Base-by-base conservation (phyloP, 768 basidiomycete genomes). In the Tylopilus plumbeoviolaceoides region DNA sequence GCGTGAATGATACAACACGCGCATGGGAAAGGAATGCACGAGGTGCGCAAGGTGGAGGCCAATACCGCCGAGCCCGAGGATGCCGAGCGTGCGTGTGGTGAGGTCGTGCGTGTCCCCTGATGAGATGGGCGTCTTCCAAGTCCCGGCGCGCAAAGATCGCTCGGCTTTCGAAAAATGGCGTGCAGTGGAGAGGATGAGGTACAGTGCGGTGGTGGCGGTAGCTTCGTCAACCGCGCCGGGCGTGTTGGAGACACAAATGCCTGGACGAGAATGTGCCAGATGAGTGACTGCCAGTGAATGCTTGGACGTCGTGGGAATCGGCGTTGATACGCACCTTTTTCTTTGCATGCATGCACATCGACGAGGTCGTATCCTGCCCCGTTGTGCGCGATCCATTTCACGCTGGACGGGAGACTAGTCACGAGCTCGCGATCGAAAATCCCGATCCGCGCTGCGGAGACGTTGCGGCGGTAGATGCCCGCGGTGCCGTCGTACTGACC, bases 221-320 rank as follows among this genome's bases (percentile, higher is more conserved):
- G 87, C 91, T 57, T 94, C 90, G 69, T 95, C 85, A 45, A 95
- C 93, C 4, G 91, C 90, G 14, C 86, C 84, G 1, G 93, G 92
- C 1, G 92, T 95, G 65, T 95, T 93, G 9, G 93, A 92, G 20
- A 95, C 81, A 33, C 70, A 73, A 58, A 94, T 90, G 17, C 61
- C 65, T 69, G n/a, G 11, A 7, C 36, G 27, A n/a, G 44, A 21
- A 4, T 8, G 17, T 15, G 9, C 7, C 17, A 23, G 20, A 7
- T 20, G 31, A 7, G 30, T 30, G 30, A 30, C 30, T n/a, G n/a
- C n/a, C n/a, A n/a, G n/a, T n/a, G n/a, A n/a, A 11, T 8, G 1
- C 30, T 23, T 23, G 4, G 30, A 30, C 30, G 7, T 7, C 30
- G 10, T 30, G 31, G 20, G 31, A 9, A 39, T 39, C 18, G 18